Base-by-base conservation (phyloP, 306 rosid species). In the Acacia melanoxylon region DNA sequence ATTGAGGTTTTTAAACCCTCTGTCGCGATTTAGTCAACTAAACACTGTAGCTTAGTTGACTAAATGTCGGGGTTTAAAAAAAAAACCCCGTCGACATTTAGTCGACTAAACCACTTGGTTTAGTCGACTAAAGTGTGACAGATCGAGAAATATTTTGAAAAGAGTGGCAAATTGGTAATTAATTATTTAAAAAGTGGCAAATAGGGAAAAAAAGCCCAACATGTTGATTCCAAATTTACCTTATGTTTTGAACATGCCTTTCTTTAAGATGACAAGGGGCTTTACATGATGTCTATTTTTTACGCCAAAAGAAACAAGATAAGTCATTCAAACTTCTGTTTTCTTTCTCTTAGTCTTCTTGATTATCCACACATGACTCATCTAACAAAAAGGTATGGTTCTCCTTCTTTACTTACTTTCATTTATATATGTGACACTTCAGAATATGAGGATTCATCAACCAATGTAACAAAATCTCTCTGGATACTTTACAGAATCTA, bases 321-420 rank as follows among this genome's bases (percentile, higher is more conserved):
- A 59, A 59, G 66, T 16, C 66, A 59, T 10, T 59, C 15, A 59
- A 3, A 59, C 31, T 59, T 22, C 27, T 22, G 24, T 59, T 59
- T 59, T 59, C 40, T 81, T 80, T 81, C 59, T 62, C 27, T 41
- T 25, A 46, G 48, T 66, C 70, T 67, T 51, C 72, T 10, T 83
- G 86, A 82, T 86, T 85, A 83, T 68, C 75, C 42, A 77, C 6
- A 76, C 74, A 68, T 80, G 89, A 83, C 81, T 83, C 89, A 65
- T 75, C 67, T 61, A 76, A 65, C 29, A 49, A 65, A 63, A 80
- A 76, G 74, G 45, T 37, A 59, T 52, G 63, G 51, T 72, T 83
- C 85, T 52, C 71, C 45, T 10, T 3, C 63, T 67, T 25, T 78
- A 65, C 83, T 22, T 75, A 58, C 48, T 52, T 51, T 82, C 73